A percentile compares a stretch with the other conserved stretches of the same genome.
Evolutionary conservation across 352 stramenopile genomes (phyloP).

Genomic region (Phytopythium litorale): DNA sequence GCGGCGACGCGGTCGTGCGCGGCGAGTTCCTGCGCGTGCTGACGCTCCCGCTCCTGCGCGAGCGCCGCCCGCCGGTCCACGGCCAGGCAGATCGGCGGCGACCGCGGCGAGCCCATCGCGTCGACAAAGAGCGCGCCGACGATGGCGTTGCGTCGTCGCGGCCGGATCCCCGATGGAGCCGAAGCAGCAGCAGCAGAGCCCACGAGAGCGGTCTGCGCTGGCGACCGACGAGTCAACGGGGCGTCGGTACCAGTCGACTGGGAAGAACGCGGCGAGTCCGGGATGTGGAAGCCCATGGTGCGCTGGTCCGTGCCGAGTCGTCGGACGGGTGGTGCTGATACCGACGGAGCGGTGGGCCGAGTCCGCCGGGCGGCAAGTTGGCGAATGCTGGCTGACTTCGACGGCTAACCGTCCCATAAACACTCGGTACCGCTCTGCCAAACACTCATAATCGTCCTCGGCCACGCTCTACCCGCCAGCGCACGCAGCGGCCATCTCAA

Average conservation of each 20-base stretch:
- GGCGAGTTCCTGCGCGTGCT: conserved; percentile 13
- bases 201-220: not conserved
- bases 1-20: not conserved
- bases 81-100: conserved; percentile 33
- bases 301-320: not conserved
- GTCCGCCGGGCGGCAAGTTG: not conserved
- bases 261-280: conserved; percentile 34
- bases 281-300: conserved; percentile 69
- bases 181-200: not conserved
- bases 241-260: not conserved
- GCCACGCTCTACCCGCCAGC: not conserved
- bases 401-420: not conserved
- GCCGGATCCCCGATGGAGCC: not conserved
- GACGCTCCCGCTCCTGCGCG: conserved; percentile 26
- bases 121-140: conserved; percentile 39
- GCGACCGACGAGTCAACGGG: not conserved
- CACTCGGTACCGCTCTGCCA: not conserved
- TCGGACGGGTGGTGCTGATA: not conserved
- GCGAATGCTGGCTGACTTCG: not conserved
- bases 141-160: conserved; percentile 56
- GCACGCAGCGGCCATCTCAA: not conserved
- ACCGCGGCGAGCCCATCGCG: conserved; percentile 33
- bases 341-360: not conserved
- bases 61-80: conserved; percentile 27
- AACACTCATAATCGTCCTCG: not conserved